A percentile compares a stretch with the other conserved stretches of the same genome.
phyloP scores from a whole-genome alignment of 2,329 filamentous ascomycete genomes.

The Aspergillus tamarii region DNA sequence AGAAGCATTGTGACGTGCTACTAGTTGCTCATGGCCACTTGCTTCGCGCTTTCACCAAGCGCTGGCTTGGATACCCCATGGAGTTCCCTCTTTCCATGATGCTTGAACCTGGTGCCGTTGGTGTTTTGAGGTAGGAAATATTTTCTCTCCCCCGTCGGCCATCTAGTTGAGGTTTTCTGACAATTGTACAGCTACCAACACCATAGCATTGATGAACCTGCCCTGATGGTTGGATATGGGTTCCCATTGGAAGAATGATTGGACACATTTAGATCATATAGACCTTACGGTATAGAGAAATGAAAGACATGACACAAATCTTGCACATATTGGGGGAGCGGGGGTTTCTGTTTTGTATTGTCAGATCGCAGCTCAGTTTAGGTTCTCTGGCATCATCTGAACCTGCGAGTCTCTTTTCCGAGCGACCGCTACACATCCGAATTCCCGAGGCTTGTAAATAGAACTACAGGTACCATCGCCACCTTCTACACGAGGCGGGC shows the following conservation, averaged over 20 bases:
- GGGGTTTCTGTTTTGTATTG: background rate
- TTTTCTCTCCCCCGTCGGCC: background rate
- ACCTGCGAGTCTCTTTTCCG: background rate
- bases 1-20: slow-evolving; percentile 42
- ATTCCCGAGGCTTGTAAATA: too few relatives aligned
- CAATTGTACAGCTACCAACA: slow-evolving; percentile 35
- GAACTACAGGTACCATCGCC: too few relatives aligned
- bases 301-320: background rate
- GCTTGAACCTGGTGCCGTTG: slow-evolving; percentile 49
- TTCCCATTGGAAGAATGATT: slow-evolving; percentile 31
- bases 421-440: too few relatives aligned
- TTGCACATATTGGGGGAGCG: background rate
- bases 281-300: background rate
- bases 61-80: slow-evolving; percentile 50
- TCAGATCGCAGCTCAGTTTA: background rate
- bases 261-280: background rate
- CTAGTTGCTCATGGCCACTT: slow-evolving; percentile 50
- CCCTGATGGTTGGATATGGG: slow-evolving; percentile 47
- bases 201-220: slow-evolving; percentile 44
- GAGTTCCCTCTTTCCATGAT: slow-evolving; percentile 48
- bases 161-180: background rate
- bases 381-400: background rate
- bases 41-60: slow-evolving; percentile 51
- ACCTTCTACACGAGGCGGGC: too few relatives aligned
- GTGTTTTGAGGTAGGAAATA: slow-evolving; percentile 42